Conservation (phyloP, 495 filamentous ascomycete species). For the Hypoxylon rickii region DNA sequence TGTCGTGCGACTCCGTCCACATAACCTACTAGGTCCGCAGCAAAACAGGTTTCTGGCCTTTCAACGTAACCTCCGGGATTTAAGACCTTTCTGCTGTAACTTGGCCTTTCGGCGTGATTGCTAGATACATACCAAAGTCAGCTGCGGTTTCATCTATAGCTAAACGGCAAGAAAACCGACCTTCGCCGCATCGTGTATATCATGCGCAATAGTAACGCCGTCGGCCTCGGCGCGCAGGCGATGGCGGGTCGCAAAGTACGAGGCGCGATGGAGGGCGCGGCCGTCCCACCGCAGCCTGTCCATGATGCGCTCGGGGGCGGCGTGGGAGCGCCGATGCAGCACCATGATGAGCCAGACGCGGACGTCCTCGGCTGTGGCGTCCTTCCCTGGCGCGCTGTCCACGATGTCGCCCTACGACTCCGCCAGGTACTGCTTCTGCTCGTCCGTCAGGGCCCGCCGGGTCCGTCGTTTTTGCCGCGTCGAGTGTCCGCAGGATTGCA, state of each 20-base stretch:
- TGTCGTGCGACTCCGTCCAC: background rate
- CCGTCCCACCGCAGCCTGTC: constrained; percentile 27
- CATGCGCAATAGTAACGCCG: constrained; percentile 26
- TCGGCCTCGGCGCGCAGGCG: constrained; percentile 31
- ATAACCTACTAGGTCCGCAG: background rate
- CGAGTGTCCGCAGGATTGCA: constrained; percentile 18
- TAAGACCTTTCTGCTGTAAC: constrained; percentile 2
- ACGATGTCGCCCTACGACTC: constrained; percentile 33
- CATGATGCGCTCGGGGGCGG: constrained; percentile 26
- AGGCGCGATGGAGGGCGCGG: constrained; percentile 29
- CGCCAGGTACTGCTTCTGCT: constrained; percentile 28
- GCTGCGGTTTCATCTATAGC: too few relatives aligned
- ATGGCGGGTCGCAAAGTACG: constrained; percentile 25
- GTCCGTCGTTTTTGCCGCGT: constrained; percentile 13
- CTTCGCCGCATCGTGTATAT: constrained; percentile 33
- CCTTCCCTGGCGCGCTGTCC: constrained; percentile 20
- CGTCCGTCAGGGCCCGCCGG: constrained; percentile 13
- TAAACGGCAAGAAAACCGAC: too few relatives aligned
- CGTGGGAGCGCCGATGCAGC: constrained; percentile 34
- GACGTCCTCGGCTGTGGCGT: constrained; percentile 27
- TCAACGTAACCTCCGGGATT: constrained; percentile 14
- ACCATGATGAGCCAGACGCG: constrained; percentile 27
- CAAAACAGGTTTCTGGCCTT: too few relatives aligned
- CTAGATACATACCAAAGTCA: too few relatives aligned
- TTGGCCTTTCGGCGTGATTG: constrained; percentile 22